Evolutionary conservation across 164 flowering plant genomes (phyloP).

Genomic region (Vitis rotundifolia): DNA sequence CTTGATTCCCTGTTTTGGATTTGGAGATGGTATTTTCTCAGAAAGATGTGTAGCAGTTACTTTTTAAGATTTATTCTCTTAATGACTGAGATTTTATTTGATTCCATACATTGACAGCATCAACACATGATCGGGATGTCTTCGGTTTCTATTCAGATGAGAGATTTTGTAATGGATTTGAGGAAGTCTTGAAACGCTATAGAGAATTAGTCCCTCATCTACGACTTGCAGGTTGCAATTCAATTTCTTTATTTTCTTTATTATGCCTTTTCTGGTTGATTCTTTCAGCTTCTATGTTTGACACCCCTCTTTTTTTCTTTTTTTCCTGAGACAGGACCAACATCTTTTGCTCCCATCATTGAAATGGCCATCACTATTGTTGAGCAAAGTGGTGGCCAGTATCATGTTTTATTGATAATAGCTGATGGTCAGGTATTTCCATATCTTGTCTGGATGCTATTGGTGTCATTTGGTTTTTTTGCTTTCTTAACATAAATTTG

Average conservation of each 20-base stretch:
- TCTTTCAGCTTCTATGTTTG: not conserved
- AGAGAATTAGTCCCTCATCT: conserved; percentile 80
- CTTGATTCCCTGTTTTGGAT: conserved; percentile 67
- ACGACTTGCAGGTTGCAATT: conserved; percentile 67
- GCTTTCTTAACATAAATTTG: not conserved
- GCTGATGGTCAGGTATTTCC: conserved; percentile 95
- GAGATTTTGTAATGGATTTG: conserved; percentile 81
- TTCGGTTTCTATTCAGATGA: conserved; percentile 87
- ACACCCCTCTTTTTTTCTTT: not conserved
- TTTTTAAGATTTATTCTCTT: not conserved
- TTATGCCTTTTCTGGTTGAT: not conserved
- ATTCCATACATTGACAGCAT: conserved; percentile 53
- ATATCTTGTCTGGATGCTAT: not conserved
- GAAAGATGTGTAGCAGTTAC: not conserved
- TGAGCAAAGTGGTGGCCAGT: conserved; percentile 87
- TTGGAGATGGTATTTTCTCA: conserved; percentile 58
- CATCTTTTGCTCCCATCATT: conserved; percentile 92
- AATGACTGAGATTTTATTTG: conserved; percentile 1
- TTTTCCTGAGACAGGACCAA: conserved; percentile 65
- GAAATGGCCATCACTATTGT: conserved; percentile 89
- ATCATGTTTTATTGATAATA: conserved; percentile 90
- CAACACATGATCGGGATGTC: conserved; percentile 89
- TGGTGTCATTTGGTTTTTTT: not conserved
- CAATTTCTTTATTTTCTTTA: not conserved
- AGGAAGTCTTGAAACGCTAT: conserved; percentile 72